Evolutionary conservation across 2,329 filamentous ascomycete species (phyloP).

Genomic region (Aspergillus unguis): DNA sequence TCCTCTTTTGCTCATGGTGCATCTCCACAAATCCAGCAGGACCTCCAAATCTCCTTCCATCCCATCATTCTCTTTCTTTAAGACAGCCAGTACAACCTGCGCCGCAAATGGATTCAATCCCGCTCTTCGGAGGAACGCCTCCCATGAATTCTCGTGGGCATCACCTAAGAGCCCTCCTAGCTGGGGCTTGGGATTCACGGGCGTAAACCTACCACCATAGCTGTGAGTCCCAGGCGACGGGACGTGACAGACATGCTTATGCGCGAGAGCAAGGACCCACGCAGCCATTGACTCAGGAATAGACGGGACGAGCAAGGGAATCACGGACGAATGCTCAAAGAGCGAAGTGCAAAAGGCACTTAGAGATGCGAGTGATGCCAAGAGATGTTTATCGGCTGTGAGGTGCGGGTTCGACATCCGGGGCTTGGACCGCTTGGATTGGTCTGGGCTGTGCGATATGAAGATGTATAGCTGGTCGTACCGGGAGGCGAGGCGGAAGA

Average conservation of each 20-base stretch:
- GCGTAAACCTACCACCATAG: constrained; percentile 7
- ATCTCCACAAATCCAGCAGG: constrained; percentile 55
- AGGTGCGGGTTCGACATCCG: constrained; percentile 20
- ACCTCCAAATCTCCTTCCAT: not conserved
- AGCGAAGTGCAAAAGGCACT: constrained; percentile 25
- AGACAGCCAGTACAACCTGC: constrained; percentile 54
- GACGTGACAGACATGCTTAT: constrained; percentile 40
- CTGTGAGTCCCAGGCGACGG: not conserved
- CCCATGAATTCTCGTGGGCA: constrained; percentile 62
- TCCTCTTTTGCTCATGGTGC: constrained; percentile 48
- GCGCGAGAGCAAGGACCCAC: constrained; percentile 56
- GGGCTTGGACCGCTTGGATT: constrained; percentile 8
- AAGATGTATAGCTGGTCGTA: constrained; percentile 69
- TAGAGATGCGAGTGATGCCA: constrained; percentile 20
- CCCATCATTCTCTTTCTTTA: constrained; percentile 23
- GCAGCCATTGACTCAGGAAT: constrained; percentile 44
- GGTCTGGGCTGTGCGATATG: constrained; percentile 46
- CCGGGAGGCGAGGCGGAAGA: constrained; percentile 52
- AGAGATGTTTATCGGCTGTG: constrained; percentile 12
- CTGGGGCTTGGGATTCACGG: constrained; percentile 12
- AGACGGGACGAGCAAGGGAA: constrained; percentile 14
- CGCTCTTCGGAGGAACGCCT: constrained; percentile 61
- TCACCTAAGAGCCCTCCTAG: constrained; percentile 28
- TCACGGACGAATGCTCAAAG: constrained; percentile 12
- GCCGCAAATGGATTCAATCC: constrained; percentile 72